Percentiles rank a stretch among this genome's conserved stretches.
Evolutionary conservation across 164 flowering plant species (phyloP).

Genomic region (Vitis rotundifolia): DNA sequence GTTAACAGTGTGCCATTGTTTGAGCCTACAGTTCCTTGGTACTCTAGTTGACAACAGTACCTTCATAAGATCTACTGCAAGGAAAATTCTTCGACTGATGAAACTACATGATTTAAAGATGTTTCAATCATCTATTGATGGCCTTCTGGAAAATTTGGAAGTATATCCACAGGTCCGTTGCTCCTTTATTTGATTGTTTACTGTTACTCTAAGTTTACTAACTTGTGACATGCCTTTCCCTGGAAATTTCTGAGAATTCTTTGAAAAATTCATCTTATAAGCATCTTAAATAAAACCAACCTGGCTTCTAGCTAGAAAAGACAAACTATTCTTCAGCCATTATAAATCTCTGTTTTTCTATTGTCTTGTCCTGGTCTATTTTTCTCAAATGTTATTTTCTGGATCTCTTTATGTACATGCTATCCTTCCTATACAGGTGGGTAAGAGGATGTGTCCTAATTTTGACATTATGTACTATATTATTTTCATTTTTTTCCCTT

Average conservation of each 20-base stretch:
- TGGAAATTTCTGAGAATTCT: too few species aligned
- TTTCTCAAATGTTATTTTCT: background rate
- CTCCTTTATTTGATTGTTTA: background rate
- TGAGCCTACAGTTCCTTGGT: constrained; percentile 62
- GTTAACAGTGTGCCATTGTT: background rate
- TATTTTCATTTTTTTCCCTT: background rate
- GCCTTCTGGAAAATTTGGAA: constrained; percentile 59
- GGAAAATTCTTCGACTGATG: constrained; percentile 49
- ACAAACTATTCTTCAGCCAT: too few species aligned
- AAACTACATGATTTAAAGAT: constrained; percentile 37
- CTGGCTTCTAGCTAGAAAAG: too few species aligned
- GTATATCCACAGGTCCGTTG: constrained; percentile 61
- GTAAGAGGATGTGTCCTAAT: background rate
- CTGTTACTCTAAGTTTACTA: background rate
- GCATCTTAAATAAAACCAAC: too few species aligned
- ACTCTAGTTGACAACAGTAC: constrained; percentile 42
- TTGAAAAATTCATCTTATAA: too few species aligned
- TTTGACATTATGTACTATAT: background rate
- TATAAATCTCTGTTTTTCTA: background rate
- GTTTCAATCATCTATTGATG: constrained; percentile 45
- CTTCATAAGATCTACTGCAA: constrained; percentile 48
- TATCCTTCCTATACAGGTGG: background rate
- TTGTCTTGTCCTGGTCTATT: background rate
- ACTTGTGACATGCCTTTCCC: too few species aligned
- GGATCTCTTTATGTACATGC: background rate